Evolutionary conservation across 352 stramenopile species (phyloP), one percentile per base, ranked within the genome.

Genomic region (Bremia lactucae): DNA sequence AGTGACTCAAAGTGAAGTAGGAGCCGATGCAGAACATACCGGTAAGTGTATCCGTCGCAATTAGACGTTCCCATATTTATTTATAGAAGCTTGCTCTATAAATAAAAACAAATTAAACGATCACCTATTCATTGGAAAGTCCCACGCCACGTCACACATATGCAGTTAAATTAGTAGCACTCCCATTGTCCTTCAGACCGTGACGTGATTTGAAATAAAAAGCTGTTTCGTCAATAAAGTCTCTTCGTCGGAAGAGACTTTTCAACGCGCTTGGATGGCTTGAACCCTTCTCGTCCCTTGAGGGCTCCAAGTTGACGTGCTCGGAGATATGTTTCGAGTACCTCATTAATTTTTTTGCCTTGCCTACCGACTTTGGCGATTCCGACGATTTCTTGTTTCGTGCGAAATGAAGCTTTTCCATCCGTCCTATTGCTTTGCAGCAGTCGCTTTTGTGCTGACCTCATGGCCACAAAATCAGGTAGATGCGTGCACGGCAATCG

Each of bases 401-500:
- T 56, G 26, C 15, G 38, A 25, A 13, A 64, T 61, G 51, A 65
- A 46, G 31, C 46, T 41, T 18, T 60, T 60, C 13, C 45, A 6
- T 28, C 49, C 42, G 10, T 26, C 16, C 20, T 18, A 50, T 24
- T 49, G 22, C 13, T 31, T 25, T 10, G 15, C 28, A 42, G 49
- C 39, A 9, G 14, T 37, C 16, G 41, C 36, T 6, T 24, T 65
- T 9, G 18, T 35, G n/a, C 6, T 49, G 31, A 8, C 46, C 1
- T 28, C 43, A 19, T 31, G 49, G 34, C 51, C 51, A 8, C 29
- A 28, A n/a, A 9, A 11, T n/a, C 34, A 48, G 14, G 56, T 65
- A 15, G 42, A 65, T 11, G 68, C 63, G 1, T 97, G 89, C 54
- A 97, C 89, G 6, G 77, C 91, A 20, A 95, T 97, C 25, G 73